Evolutionary conservation across 2,329 filamentous ascomycete species (phyloP), one percentile per base, ranked within the genome.

Genomic region (Beauveria brongniartii): DNA sequence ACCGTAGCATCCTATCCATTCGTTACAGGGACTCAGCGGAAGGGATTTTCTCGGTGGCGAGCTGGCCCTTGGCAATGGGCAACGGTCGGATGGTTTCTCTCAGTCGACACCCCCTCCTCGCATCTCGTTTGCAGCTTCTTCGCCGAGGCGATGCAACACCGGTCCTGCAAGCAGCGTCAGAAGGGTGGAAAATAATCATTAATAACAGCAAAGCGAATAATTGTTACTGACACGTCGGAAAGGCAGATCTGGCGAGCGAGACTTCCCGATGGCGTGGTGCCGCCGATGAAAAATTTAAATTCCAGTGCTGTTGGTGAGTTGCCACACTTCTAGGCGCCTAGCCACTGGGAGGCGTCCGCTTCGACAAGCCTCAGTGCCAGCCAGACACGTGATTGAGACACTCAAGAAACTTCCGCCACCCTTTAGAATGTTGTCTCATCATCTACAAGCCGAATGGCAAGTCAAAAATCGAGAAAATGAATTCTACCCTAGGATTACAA

Each of bases 221-320:
- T 28, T 18, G 20, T 48, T 40, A 34, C 54, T 34, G 28, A 47
- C 12, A 30, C 8, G 28, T 37, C 12, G 43, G n/a, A 10, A 43
- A 28, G 41, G 34, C 10, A 16, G 8, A 43, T n/a, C n/a, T 7
- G 22, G 26, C 37, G 37, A 7, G 9, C 40, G 3, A 53, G 37
- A 12, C 9, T 22, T 37, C 5, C 34, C 34, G 12, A 37, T 37
- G 34, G 48, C 28, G n/a, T 53, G 26, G 28, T 14, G 14, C 14
- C 24, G 3, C 28, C 3, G 52, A 18, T 52, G 37, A 60, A 56
- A 61, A 57, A 26, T 46, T 53, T 12, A 46, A 44, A 61, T 57
- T 53, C 59, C 59, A 61, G 59, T 56, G 59, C 59, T 51, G 53
- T 56, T 60, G 50, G 40, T 41, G 53, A 51, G 46, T 51, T 56